Conservation (phyloP, 73 alveolate species). For the Paraurostyla sp. region DNA sequence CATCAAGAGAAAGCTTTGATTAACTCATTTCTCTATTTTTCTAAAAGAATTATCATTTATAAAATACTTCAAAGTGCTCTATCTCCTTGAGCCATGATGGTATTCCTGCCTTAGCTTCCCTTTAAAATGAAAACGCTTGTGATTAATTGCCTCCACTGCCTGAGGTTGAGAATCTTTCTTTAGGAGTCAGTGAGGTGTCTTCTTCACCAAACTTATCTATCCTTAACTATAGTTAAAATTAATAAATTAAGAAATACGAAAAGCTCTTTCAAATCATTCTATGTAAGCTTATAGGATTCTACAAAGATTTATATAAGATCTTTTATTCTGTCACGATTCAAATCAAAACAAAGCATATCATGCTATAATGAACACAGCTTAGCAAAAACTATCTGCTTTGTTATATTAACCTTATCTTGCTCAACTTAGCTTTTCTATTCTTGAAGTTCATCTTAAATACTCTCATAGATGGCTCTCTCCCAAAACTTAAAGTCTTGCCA, state of each 20-base stretch:
- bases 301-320: background rate
- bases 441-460: background rate
- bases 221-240: background rate
- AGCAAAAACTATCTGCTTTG: constrained; percentile 11
- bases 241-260: background rate
- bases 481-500: constrained; percentile 40
- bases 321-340: background rate
- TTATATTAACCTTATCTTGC: constrained; percentile 1
- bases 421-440: background rate
- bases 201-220: background rate
- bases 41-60: background rate
- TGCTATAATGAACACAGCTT: background rate
- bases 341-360: constrained; percentile 33
- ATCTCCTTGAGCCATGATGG: constrained; percentile 19
- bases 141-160: background rate
- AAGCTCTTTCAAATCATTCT: background rate
- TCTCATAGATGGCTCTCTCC: constrained; percentile 22
- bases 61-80: background rate
- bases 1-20: too few species aligned
- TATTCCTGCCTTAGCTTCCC: background rate
- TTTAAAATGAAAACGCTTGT: background rate
- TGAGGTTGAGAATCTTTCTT: constrained; percentile 2
- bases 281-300: background rate
- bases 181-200: constrained; percentile 16
- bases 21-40: too few species aligned